Conservation (phyloP, 2,329 filamentous ascomycete species). For the Helminthosporium solani region DNA sequence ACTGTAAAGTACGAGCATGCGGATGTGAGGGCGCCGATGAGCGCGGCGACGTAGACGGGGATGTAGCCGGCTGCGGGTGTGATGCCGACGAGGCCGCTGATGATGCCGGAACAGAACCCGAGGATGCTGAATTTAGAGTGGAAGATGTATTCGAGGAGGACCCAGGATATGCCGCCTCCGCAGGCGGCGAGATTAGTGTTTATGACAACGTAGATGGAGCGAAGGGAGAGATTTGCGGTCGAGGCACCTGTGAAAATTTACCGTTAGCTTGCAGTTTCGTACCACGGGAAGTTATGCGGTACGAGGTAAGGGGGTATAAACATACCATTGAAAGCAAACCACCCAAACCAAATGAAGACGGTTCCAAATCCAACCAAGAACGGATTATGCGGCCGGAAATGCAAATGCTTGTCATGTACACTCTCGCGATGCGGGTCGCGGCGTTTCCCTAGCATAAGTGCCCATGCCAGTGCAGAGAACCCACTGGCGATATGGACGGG, state of each 20-base stretch:
- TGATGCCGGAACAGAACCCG: constrained; percentile 56
- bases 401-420: constrained; percentile 49
- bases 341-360: constrained; percentile 52
- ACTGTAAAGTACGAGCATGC: constrained; percentile 50
- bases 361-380: constrained; percentile 73
- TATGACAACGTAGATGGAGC: constrained; percentile 57
- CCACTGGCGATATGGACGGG: constrained; percentile 75
- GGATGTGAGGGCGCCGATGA: constrained; percentile 56
- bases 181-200: constrained; percentile 61
- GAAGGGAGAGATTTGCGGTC: constrained; percentile 54
- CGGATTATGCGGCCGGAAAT: constrained; percentile 71
- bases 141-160: constrained; percentile 54
- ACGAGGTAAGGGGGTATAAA: constrained; percentile 15
- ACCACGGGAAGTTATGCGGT: not conserved
- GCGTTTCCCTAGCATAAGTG: constrained; percentile 71
- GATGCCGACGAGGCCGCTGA: constrained; percentile 59
- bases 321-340: constrained; percentile 44
- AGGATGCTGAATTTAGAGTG: constrained; percentile 53
- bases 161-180: constrained; percentile 57
- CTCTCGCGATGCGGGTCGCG: constrained; percentile 58
- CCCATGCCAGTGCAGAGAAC: constrained; percentile 70
- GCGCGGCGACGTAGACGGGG: constrained; percentile 52
- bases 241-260: constrained; percentile 19
- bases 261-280: not conserved
- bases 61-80: constrained; percentile 60